Evolutionary conservation across 805 yeast species (phyloP), one percentile per base, ranked within the genome.

Genomic region (Metschnikowia vanudenii): DNA sequence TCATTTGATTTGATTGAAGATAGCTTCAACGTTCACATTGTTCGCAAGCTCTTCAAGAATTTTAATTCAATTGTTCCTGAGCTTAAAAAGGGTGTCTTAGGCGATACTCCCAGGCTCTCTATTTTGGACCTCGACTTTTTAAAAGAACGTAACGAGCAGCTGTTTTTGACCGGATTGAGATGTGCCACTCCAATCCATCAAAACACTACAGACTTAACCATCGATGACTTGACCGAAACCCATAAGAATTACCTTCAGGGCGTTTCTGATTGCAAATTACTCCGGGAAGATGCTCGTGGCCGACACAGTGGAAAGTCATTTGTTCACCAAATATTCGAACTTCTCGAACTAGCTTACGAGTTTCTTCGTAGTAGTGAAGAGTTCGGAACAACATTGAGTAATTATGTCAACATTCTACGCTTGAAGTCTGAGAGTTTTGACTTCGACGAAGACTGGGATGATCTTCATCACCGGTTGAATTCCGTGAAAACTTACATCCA

Each of bases 1-100:
- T 68, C 75, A 16, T 68, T 61, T 51, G 80, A 77, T 45, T 61
- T 79, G 14, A 75, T 79, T 30, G 81, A 78, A 31, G 58, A 60
- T 19, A 73, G 64, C 46, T 71, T 64, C 45, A 48, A 65, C 14
- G 49, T 51, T 28, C 50, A 60, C 16, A 52, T 68, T 9, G 51
- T 55, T 6, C 50, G 54, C 29, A 59, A 57, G 41, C 49, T 65
- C 13, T 64, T 65, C 52, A 45, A 41, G 22, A 28, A 19, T 1
- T 22, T 9, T 18, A 19, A 26, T 18, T 30, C 44, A 10, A n/a
- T 20, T 5, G 34, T 43, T 3, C 18, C 45, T 12, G 39, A 38
- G 14, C 38, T 31, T n/a, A 39, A 35, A 16, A 31, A 33, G 14
- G 42, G 45, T 3, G 20, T 11, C 19, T 20, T 17, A 18, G 30